Base-by-base conservation (phyloP, 225 moss, liverwort and hornwort genomes). In the Pseudoscleropodium purum region DNA sequence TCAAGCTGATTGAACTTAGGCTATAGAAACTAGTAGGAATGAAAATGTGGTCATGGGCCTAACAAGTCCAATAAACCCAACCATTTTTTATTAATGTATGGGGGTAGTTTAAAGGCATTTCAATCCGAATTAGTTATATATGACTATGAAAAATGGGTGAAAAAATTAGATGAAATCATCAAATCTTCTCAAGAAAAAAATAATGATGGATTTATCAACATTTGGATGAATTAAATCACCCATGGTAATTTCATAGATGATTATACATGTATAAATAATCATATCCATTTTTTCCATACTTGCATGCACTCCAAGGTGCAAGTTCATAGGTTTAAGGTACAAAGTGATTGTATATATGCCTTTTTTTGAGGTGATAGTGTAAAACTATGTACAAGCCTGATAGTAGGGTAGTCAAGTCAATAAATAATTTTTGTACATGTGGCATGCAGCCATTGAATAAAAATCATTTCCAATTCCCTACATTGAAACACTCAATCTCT, bases 41-140 rank as follows among this genome's bases (percentile, higher is more conserved):
- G 0, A 1, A 74, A 17, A 1, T 6, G 1, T 24, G 10, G 2
- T 45, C 5, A 47, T 18, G 1, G 18, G 5, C 6, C 11, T 45
- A 30, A 45, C 2, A 47, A 45, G 47, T 74, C 10, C 10, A 47
- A 18, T 31, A 47, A 47, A 12, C 12, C 4, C 19, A 49, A 33
- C 2, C 12, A 31, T 49, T 49, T 49, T 3, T 47, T 0, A 7
- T 18, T 75, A 31, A 4, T 15, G 1, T 6, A 6, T 3, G 2
- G 16, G 10, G 18, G 1, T 10, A 30, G 6, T 45, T 47, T 18
- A 11, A 17, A 18, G 74, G 7, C n/a, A n/a, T 30, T 75, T 18
- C 6, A 25, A 47, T 75, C 1, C 2, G 2, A 75, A 47, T 1
- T 47, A 10, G 4, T 18, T 30, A 27, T 17, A 1, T 6, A 75